These are phyloP conservation scores for Cnidoscolus chayamansa DNA, from an alignment of 441 rosid genomes.

Conservation along the genomic window DNA sequence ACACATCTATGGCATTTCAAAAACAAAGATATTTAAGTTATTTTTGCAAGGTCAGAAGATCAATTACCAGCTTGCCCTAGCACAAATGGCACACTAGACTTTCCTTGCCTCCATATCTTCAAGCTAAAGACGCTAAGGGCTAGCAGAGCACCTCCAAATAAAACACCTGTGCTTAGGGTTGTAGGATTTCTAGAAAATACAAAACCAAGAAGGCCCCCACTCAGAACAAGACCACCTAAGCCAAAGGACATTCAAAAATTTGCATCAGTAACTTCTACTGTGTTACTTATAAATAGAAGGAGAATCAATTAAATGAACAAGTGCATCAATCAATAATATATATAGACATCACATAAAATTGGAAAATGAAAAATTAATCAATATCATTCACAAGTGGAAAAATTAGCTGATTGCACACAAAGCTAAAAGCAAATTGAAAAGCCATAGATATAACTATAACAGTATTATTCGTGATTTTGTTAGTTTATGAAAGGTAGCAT, in stretches of 20 bases:
- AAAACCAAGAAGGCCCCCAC: constrained; percentile 69
- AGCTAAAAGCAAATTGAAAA: not conserved
- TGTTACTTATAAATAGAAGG: not conserved
- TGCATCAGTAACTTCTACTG: constrained; percentile 4
- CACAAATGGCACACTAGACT: constrained; percentile 81
- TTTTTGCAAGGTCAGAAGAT: not conserved
- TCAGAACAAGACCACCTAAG: constrained; percentile 57
- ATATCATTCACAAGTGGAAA: not conserved
- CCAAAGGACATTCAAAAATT: constrained; percentile 11
- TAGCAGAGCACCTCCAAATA: constrained; percentile 76
- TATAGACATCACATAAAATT: not conserved
- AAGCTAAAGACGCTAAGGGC: constrained; percentile 75
- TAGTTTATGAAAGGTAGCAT: not conserved
- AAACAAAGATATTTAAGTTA: not conserved
- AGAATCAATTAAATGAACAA: constrained; percentile 1
- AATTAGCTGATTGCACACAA: not conserved
- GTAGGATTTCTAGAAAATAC: constrained; percentile 59
- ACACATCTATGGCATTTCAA: not conserved
- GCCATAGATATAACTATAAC: not conserved
- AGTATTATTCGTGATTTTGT: not conserved
- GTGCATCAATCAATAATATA: not conserved
- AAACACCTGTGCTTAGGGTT: constrained; percentile 45
- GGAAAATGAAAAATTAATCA: not conserved
- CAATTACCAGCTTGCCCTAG: constrained; percentile 85
- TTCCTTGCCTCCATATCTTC: constrained; percentile 84